A percentile compares a stretch with the other conserved stretches of the same genome.
Evolutionary conservation across 306 rosid genomes (phyloP).

Genomic region (Abrus precatorius): DNA sequence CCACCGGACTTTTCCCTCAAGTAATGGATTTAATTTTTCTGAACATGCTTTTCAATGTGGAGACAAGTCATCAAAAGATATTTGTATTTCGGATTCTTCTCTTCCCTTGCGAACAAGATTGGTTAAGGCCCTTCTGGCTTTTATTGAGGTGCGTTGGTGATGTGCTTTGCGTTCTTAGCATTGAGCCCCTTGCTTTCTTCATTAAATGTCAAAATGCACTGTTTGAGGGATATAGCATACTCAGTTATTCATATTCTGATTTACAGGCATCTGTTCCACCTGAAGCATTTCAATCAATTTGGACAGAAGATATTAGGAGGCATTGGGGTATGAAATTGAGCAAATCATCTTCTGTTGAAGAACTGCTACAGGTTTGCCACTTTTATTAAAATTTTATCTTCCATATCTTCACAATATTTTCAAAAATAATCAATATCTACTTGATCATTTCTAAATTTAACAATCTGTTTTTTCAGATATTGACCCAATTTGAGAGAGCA

Average conservation of each 20-base stretch:
- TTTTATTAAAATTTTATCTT: constrained; percentile 12
- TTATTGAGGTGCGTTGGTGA: constrained; percentile 73
- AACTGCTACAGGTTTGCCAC: constrained; percentile 75
- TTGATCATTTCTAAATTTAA: constrained; percentile 38
- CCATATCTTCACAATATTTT: constrained; percentile 29
- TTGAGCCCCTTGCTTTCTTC: not conserved
- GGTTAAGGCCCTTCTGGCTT: constrained; percentile 75
- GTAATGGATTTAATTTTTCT: constrained; percentile 60
- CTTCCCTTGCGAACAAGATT: constrained; percentile 82
- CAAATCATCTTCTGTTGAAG: constrained; percentile 71
- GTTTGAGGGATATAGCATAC: not conserved
- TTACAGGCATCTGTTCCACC: constrained; percentile 77
- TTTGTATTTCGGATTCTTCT: constrained; percentile 62
- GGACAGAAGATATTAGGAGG: constrained; percentile 75
- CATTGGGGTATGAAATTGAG: constrained; percentile 80
- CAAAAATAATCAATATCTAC: not conserved
- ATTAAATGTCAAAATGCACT: constrained; percentile 14
- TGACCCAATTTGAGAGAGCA: constrained; percentile 79
- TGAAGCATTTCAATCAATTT: constrained; percentile 78
- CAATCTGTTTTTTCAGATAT: constrained; percentile 62
- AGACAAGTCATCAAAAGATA: constrained; percentile 56
- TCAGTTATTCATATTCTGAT: constrained; percentile 25
- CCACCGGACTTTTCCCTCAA: constrained; percentile 67
- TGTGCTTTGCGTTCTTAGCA: constrained; percentile 29
- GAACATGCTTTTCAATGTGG: constrained; percentile 76